Base-by-base conservation (phyloP, 2,329 filamentous ascomycete species). In the Purpureocillium takamizusanense region DNA sequence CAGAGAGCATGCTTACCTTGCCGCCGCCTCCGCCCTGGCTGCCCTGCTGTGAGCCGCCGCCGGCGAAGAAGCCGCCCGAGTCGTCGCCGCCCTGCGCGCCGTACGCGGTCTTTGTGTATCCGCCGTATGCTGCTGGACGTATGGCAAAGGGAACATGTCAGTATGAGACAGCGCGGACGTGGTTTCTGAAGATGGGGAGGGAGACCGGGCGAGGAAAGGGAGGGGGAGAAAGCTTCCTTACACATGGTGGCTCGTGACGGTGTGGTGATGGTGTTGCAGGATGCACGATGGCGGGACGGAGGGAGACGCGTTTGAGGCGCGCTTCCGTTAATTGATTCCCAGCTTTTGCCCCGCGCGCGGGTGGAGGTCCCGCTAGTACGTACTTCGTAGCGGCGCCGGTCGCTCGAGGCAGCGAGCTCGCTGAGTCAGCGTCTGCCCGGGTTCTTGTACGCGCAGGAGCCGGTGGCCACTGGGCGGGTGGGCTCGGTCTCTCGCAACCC, bases 1-100 rank as follows among this genome's bases (percentile, higher is more conserved):
- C 5, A 6, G 21, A 25, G 21, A 25, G 21, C 6, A 10, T 25
- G 10, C 6, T 10, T 25, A 70, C 70, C 61, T 67, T 72, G 44
- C 59, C 59, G 39, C 65, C 63, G 21, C 51, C 54, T 28, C 58
- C 63, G 38, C 62, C 60, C 44, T 69, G 76, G 53, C 74, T 78
- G 46, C 74, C 76, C 47, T 66, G 61, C 55, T 81, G 78, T 6
- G 76, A 78, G 43, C 72, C 76, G 40, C 72, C 76, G 40, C 70
- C 69, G 43, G 63, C 69, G 46, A 80, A 64, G 61, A 80, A 82
- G 39, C 78, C 78, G 47, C 78, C 78, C 33, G 70, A 74, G 49
- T 76, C 74, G 41, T 75, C 74, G 54, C 68, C 76, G 46, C 72
- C 74, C 50, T 71, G 65, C 42, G 63, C 70, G 48, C 73, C 72